phyloP scores from a whole-genome alignment of 108 stramenopile species.

The Skeletonema menzelii region DNA sequence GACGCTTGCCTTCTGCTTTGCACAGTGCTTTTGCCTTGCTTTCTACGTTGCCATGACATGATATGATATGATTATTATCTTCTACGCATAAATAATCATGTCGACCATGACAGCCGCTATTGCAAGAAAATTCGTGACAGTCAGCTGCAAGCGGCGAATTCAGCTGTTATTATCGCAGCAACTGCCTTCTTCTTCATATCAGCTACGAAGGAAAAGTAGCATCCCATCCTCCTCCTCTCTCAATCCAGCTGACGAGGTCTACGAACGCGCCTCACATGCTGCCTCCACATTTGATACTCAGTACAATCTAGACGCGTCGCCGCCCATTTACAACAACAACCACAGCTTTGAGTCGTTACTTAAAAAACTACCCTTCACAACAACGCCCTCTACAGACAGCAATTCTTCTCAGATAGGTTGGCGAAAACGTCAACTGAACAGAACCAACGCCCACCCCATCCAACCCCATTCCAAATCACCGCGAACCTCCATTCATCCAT shows the following conservation, averaged over 20 bases:
- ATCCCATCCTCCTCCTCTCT: constrained; percentile 6
- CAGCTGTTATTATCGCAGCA: neutral
- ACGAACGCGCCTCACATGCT: constrained; percentile 20
- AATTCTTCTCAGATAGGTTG: neutral
- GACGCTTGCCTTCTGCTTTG: no score
- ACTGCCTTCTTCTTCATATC: neutral
- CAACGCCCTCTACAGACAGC: neutral
- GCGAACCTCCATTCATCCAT: constrained; percentile 11
- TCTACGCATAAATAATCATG: no score
- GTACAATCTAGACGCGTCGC: neutral
- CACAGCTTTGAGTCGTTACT: neutral
- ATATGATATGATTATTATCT: no score
- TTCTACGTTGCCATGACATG: no score
- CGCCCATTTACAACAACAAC: neutral
- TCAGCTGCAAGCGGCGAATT: neutral
- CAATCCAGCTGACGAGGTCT: constrained; percentile 4
- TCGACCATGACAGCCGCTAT: neutral
- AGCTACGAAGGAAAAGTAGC: constrained; percentile 11
- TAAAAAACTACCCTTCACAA: neutral
- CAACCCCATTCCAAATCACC: constrained; percentile 13
- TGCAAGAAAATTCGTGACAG: neutral
- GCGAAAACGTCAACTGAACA: constrained; percentile 23
- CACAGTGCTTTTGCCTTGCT: no score
- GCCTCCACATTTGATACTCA: constrained; percentile 27
- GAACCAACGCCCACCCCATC: constrained; percentile 12